phyloP scores from a whole-genome alignment of 2,329 filamentous ascomycete genomes.

The Aspergillus ibericus region DNA sequence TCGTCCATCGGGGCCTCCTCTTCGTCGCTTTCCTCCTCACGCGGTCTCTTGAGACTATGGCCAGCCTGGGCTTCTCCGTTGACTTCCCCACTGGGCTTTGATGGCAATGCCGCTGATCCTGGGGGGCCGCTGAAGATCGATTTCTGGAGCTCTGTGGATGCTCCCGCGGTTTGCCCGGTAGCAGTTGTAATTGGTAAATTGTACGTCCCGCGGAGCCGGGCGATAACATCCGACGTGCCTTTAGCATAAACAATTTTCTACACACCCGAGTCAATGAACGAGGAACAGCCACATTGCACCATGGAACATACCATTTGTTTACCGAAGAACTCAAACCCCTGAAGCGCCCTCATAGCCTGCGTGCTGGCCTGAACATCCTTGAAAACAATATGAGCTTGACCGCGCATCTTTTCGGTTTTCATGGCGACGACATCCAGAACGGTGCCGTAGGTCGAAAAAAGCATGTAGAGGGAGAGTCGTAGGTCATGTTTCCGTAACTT shows the following conservation, averaged over 20 bases:
- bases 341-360: conserved; percentile 84
- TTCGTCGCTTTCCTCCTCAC: conserved; percentile 63
- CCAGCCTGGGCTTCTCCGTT: conserved; percentile 49
- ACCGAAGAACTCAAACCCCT: conserved; percentile 84
- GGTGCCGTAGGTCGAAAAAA: conserved; percentile 91
- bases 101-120: conserved; percentile 43
- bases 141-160: conserved; percentile 72
- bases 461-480: conserved; percentile 81
- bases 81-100: conserved; percentile 51
- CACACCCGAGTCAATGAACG: conserved; percentile 2
- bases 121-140: conserved; percentile 72
- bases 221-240: conserved; percentile 80
- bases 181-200: conserved; percentile 59
- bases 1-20: conserved; percentile 62
- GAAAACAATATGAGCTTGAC: conserved; percentile 91
- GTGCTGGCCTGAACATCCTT: conserved; percentile 88
- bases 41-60: conserved; percentile 66
- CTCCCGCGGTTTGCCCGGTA: conserved; percentile 55
- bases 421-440: conserved; percentile 89
- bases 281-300: background rate
- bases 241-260: conserved; percentile 92
- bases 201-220: conserved; percentile 90
- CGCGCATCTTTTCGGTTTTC: conserved; percentile 89
- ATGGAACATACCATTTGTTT: conserved; percentile 71
- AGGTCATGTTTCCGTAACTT: conserved; percentile 90